Percentiles rank a stretch among this genome's conserved stretches.
phyloP scores from a whole-genome alignment of 2,329 filamentous ascomycete genomes.

The Mollisiaceae sp. region DNA sequence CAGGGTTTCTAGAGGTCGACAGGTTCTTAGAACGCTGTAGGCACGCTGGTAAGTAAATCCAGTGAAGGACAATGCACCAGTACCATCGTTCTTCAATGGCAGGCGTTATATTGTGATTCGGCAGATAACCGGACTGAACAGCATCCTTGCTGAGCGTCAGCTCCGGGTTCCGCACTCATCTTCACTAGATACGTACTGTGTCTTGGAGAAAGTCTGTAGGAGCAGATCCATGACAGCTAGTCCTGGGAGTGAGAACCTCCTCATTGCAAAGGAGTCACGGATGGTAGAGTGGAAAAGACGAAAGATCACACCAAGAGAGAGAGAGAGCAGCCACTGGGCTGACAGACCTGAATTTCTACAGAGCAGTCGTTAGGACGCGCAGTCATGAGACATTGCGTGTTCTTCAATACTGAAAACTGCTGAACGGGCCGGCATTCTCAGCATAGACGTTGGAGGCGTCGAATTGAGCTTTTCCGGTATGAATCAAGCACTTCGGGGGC shows the following conservation, averaged over 20 bases:
- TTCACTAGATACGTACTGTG: too few relatives aligned
- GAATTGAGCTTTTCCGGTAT: not conserved
- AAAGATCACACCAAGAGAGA: too few relatives aligned
- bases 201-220: not conserved
- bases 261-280: too few relatives aligned
- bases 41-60: conserved; percentile 14
- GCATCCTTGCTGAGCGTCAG: too few relatives aligned
- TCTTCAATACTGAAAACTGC: too few relatives aligned
- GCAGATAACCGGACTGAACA: conserved; percentile 27
- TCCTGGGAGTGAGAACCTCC: too few relatives aligned
- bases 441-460: not conserved
- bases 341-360: too few relatives aligned
- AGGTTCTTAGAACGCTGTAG: not conserved
- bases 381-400: too few relatives aligned
- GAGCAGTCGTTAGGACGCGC: too few relatives aligned
- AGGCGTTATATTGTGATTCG: conserved; percentile 27
- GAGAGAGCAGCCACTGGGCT: too few relatives aligned
- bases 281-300: too few relatives aligned
- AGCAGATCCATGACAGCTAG: not conserved
- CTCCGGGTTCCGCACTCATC: not conserved
- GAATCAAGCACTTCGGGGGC: not conserved
- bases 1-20: not conserved
- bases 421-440: not conserved
- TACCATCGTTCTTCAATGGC: conserved; percentile 10
- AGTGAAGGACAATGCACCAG: conserved; percentile 8